A percentile compares a stretch with the other conserved stretches of the same genome.
Conservation (phyloP, 768 basidiomycete species). For the Lactarius psammicola region DNA sequence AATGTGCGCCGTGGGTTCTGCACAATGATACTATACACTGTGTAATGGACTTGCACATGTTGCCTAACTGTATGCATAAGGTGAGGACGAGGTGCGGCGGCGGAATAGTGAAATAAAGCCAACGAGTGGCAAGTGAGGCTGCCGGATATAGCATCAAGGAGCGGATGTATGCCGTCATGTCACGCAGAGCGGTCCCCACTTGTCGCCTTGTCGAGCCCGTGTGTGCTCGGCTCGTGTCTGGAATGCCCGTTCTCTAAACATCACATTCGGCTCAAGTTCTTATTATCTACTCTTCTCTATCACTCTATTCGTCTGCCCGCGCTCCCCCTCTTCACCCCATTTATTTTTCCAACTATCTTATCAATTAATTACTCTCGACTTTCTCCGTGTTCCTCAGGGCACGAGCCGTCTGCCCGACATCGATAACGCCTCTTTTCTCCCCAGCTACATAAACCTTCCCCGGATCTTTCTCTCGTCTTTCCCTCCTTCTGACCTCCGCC, state of each 20-base stretch:
- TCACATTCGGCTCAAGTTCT: not conserved
- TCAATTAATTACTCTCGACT: conserved; percentile 13
- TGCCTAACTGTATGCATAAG: not conserved
- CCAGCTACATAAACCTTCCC: conserved; percentile 44
- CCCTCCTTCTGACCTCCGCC: conserved; percentile 9
- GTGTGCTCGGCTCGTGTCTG: conserved; percentile 1
- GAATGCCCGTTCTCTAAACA: not conserved
- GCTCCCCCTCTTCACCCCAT: not conserved
- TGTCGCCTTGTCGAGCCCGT: not conserved
- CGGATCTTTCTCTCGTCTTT: conserved; percentile 10
- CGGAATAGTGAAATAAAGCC: not conserved
- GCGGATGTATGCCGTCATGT: not conserved
- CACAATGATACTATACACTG: not conserved
- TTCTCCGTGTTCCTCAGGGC: conserved; percentile 31
- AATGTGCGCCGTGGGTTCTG: not conserved
- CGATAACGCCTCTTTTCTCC: conserved; percentile 57
- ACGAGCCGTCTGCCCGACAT: conserved; percentile 44
- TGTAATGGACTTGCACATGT: not conserved
- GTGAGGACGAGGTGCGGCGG: conserved; percentile 1
- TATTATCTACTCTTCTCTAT: conserved; percentile 11
- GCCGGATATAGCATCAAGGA: not conserved
- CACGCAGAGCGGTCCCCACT: not conserved
- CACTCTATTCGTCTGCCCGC: conserved; percentile 8
- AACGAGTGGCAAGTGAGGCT: not conserved
- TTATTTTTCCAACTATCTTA: conserved; percentile 19